Conservation (phyloP, 2,329 filamentous ascomycete genomes). For the Diaporthe sp. region DNA sequence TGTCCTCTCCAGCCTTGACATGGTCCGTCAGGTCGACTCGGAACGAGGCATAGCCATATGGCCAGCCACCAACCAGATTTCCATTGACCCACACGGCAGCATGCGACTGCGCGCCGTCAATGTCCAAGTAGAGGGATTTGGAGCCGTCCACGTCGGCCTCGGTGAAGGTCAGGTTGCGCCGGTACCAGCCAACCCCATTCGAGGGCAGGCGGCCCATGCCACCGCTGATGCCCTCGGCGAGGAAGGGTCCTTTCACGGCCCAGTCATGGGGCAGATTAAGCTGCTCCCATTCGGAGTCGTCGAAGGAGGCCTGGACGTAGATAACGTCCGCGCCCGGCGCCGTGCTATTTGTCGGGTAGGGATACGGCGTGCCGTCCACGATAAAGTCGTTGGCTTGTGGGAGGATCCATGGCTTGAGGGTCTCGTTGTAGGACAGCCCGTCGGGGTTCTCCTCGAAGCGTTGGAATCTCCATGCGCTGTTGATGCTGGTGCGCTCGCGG, state of each 20-base stretch:
- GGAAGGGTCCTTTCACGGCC: constrained; percentile 61
- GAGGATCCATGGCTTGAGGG: constrained; percentile 28
- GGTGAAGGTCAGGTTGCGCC: constrained; percentile 52
- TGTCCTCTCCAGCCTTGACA: constrained; percentile 49
- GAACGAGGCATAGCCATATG: constrained; percentile 64
- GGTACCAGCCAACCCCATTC: constrained; percentile 67
- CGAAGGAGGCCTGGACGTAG: constrained; percentile 35
- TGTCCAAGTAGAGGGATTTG: constrained; percentile 59
- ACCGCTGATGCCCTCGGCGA: constrained; percentile 51
- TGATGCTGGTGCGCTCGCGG: constrained; percentile 26
- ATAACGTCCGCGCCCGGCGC: not conserved
- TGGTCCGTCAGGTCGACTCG: constrained; percentile 63
- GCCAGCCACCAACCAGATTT: constrained; percentile 63
- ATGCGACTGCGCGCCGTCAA: constrained; percentile 66
- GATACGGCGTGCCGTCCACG: constrained; percentile 3
- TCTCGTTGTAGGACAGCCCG: constrained; percentile 17
- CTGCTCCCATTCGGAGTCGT: constrained; percentile 56
- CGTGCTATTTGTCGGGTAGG: not conserved
- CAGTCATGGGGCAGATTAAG: constrained; percentile 62
- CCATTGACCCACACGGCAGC: constrained; percentile 65
- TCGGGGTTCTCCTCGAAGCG: constrained; percentile 18
- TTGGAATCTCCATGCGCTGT: constrained; percentile 27
- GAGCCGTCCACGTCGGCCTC: constrained; percentile 46
- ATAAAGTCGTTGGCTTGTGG: constrained; percentile 27
- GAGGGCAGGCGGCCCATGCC: constrained; percentile 59